Conservation (phyloP, 768 basidiomycete genomes). For the Mycena vitilis region DNA sequence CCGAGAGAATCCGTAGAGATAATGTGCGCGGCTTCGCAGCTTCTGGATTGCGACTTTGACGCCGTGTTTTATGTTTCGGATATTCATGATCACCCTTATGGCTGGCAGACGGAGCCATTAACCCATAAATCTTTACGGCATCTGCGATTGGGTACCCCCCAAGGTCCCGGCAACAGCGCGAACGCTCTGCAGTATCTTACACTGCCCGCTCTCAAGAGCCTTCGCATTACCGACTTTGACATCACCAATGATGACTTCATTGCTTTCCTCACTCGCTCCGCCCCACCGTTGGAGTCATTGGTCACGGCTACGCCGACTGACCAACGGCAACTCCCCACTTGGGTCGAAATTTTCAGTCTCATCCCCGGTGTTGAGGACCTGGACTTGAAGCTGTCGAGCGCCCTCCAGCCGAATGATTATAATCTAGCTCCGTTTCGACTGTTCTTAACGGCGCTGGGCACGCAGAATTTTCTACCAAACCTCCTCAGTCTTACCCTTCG, state of each 20-base stretch:
- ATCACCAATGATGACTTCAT: too few relatives aligned
- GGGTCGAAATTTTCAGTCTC: not conserved
- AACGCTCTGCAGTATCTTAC: conserved; percentile 8
- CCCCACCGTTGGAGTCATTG: too few relatives aligned
- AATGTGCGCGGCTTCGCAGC: conserved; percentile 8
- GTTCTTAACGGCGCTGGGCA: not conserved
- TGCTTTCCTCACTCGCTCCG: too few relatives aligned
- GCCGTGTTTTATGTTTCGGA: not conserved
- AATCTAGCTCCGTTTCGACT: not conserved
- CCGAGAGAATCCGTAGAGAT: conserved; percentile 1
- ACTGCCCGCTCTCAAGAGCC: conserved; percentile 9
- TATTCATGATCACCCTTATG: not conserved
- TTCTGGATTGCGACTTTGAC: not conserved
- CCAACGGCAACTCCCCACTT: too few relatives aligned
- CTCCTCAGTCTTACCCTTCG: conserved; percentile 1
- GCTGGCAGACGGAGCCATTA: not conserved
- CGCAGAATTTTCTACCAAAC: not conserved
- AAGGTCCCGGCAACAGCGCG: not conserved
- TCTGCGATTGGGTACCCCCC: conserved; percentile 4
- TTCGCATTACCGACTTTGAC: conserved; percentile 5
- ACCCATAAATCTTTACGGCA: not conserved
- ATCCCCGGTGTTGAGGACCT: conserved; percentile 1
- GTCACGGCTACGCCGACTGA: not conserved
- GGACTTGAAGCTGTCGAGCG: conserved; percentile 1
- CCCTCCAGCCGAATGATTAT: not conserved